A percentile compares a stretch with the other conserved stretches of the same genome.
Evolutionary conservation across 768 basidiomycete genomes (phyloP).

Genomic region (Leccinum aurantiacum): DNA sequence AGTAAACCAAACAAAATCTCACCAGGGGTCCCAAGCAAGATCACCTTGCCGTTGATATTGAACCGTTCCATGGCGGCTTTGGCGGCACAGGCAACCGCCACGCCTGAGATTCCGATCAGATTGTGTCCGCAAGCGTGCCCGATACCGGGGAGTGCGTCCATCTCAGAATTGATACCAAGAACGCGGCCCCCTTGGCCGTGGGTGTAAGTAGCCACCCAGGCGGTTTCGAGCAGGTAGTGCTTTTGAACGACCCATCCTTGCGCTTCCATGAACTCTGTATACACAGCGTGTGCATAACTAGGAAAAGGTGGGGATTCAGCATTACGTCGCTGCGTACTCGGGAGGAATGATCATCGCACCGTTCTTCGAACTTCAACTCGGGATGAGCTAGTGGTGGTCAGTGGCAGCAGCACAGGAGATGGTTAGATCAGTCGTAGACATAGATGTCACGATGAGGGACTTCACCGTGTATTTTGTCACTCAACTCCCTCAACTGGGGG

Average conservation of each 20-base stretch:
- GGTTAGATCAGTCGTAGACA: conserved; percentile 5
- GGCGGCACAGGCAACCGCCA: conserved; percentile 71
- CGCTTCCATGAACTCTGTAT: conserved; percentile 64
- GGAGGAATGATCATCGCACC: conserved; percentile 23
- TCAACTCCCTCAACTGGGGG: conserved; percentile 57
- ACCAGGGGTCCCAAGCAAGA: conserved; percentile 81
- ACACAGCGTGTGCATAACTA: conserved; percentile 70
- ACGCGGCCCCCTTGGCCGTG: conserved; percentile 61
- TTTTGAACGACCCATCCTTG: conserved; percentile 65
- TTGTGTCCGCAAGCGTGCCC: conserved; percentile 85
- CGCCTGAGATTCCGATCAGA: conserved; percentile 73
- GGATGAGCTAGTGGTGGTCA: conserved; percentile 55
- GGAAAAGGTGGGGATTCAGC: neutral
- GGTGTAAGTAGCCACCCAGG: conserved; percentile 70
- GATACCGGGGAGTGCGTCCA: conserved; percentile 60
- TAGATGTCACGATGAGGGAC: too few relatives aligned
- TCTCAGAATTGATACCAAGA: conserved; percentile 76
- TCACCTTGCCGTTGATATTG: conserved; percentile 42
- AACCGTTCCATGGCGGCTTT: conserved; percentile 56
- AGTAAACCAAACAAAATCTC: conserved; percentile 1
- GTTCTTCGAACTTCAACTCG: conserved; percentile 67
- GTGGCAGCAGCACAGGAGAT: neutral
- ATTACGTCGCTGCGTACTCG: conserved; percentile 40
- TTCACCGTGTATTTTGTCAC: conserved; percentile 71
- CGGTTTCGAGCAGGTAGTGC: conserved; percentile 67